Evolutionary conservation across 148 eudicot species (phyloP).

Genomic region (Nyssa sinensis): DNA sequence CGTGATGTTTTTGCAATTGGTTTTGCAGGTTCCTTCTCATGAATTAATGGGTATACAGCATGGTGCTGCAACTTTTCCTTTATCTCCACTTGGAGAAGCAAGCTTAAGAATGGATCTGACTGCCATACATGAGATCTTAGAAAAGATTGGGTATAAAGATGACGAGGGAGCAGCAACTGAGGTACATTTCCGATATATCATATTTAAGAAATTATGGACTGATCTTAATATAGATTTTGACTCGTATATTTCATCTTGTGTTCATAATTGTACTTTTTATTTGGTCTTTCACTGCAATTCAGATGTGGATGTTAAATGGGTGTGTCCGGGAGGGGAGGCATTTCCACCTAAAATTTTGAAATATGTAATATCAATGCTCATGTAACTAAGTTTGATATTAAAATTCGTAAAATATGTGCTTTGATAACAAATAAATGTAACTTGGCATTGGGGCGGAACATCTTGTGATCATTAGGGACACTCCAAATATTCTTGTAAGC

Average conservation of each 20-base stretch:
- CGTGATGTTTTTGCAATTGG: neutral
- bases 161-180: conserved; percentile 98
- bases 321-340: too few relatives aligned
- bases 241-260: neutral
- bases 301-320: neutral
- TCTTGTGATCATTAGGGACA: neutral
- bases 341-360: too few relatives aligned
- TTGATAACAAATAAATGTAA: neutral
- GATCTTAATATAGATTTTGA: neutral
- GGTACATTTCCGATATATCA: conserved; percentile 47
- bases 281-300: neutral
- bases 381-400: too few relatives aligned
- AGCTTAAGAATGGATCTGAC: conserved; percentile 88
- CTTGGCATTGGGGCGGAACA: neutral
- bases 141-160: conserved; percentile 81
- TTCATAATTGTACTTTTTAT: neutral
- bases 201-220: neutral
- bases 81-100: conserved; percentile 88
- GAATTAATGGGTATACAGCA: conserved; percentile 77
- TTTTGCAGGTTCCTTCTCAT: conserved; percentile 78
- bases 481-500: neutral
- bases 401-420: too few relatives aligned
- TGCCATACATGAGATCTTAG: conserved; percentile 79
- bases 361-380: neutral
- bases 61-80: conserved; percentile 51